Base-by-base conservation (phyloP, 2,329 filamentous ascomycete genomes). In the Penicillium concentricum region DNA sequence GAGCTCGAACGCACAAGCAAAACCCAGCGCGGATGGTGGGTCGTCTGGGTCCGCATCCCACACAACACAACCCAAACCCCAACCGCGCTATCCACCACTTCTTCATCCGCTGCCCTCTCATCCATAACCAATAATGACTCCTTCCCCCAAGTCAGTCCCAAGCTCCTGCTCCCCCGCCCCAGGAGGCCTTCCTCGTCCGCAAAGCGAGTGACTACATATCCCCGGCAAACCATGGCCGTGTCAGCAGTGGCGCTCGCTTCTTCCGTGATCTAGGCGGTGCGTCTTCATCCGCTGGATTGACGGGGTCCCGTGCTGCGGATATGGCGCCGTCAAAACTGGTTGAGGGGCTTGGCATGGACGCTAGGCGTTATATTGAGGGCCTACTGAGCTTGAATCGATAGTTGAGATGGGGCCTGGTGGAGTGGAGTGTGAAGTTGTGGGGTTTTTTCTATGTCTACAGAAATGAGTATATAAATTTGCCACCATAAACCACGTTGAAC, bases 1-100 rank as follows among this genome's bases (percentile, higher is more conserved):
- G 84, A 87, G 59, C 74, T 83, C 7, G 85, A 88, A 64, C 77
- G 83, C 32, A 87, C 82, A 1, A 82, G 81, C 69, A 87, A 87
- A 70, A 87, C 85, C 0, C 80, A 73, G 42, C 79, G 85, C n/a
- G 83, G 83, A 7, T 88, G 85, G 85, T 88, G 85, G 85, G 78
- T 88, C 2, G 81, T 87, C 22, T 88, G 85, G 85, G 81, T 87
- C 70, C 79, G 83, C 9, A 70, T 86, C 30, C 75, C 75, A 5
- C 49, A 56, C 16, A 51, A 12, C 16, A 43, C 49, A 44, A 46
- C 50, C 13, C 44, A 45, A 38, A 47, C 35, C 52, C 49, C 57
- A 57, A 54, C 39, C 30, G 45, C 55, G 13, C 39, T 58, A 26
- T 61, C 59, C 34, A 54, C 47, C 35, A 28, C 55, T 43, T 55